These are phyloP conservation scores for Trametes villosa DNA, from an alignment of 768 basidiomycete genomes.

Conservation along the genomic window DNA sequence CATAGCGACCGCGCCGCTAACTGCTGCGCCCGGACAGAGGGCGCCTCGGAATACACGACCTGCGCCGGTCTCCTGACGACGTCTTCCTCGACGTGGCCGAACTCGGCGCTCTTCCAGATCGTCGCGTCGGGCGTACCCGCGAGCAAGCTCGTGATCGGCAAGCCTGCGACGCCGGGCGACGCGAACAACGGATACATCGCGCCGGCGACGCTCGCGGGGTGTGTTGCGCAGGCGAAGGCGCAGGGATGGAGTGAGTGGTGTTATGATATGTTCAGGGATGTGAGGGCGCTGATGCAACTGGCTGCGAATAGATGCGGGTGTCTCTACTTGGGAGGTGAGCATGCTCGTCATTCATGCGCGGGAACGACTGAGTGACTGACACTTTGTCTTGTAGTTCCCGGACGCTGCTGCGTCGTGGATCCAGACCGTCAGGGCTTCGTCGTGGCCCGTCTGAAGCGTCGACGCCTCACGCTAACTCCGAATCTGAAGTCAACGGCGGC, in stretches of 20 bases:
- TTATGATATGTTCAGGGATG: not conserved
- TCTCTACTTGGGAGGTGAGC: conserved; percentile 46
- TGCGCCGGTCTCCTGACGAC: conserved; percentile 60
- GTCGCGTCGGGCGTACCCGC: conserved; percentile 48
- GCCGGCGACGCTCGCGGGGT: conserved; percentile 57
- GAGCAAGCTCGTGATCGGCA: conserved; percentile 60
- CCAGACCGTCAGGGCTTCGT: conserved; percentile 38
- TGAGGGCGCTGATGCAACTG: not conserved
- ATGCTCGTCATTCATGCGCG: not conserved
- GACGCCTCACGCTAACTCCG: not conserved
- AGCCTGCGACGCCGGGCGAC: conserved; percentile 48
- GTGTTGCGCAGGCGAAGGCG: conserved; percentile 61
- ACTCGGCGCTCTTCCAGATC: conserved; percentile 61
- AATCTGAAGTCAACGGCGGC: no score
- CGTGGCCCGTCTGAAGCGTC: conserved; percentile 36
- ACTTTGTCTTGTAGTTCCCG: conserved; percentile 39
- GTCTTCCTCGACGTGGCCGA: conserved; percentile 64
- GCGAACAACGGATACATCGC: conserved; percentile 61
- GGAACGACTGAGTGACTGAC: not conserved
- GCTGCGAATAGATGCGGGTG: conserved; percentile 38
- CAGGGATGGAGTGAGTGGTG: conserved; percentile 68
- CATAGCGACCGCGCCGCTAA: not conserved
- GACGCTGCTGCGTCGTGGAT: conserved; percentile 45
- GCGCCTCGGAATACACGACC: conserved; percentile 63
- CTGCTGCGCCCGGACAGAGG: conserved; percentile 47